Evolutionary conservation across 495 filamentous ascomycete species (phyloP).

Genomic region (Aspergillus asperescens): DNA sequence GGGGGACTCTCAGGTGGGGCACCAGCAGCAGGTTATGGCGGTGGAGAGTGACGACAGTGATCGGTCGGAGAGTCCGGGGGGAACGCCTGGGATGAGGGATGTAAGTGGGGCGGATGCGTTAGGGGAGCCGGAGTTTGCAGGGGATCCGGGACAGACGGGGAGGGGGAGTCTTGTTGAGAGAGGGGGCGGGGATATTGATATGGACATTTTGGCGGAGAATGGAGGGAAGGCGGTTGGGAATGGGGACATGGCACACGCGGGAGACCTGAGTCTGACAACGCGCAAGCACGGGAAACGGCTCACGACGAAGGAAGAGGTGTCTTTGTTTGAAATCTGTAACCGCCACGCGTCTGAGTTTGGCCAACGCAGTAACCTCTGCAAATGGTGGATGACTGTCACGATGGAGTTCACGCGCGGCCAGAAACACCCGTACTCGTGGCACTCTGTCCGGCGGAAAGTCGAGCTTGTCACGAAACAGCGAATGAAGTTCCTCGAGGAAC

Average conservation of each 20-base stretch:
- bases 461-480: constrained; percentile 43
- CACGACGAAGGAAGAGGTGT: constrained; percentile 42
- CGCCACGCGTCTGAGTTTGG: constrained; percentile 36
- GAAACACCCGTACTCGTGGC: constrained; percentile 43
- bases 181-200: constrained; percentile 3
- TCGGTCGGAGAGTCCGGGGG: constrained; percentile 16
- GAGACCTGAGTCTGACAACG: not conserved
- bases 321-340: constrained; percentile 43
- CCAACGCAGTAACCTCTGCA: constrained; percentile 43
- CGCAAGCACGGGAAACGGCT: constrained; percentile 41
- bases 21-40: not conserved
- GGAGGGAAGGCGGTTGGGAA: not conserved
- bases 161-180: not conserved
- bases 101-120: constrained; percentile 12
- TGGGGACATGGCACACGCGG: not conserved
- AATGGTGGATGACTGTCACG: constrained; percentile 44
- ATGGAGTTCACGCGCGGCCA: constrained; percentile 36
- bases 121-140: constrained; percentile 15
- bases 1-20: not conserved
- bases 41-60: constrained; percentile 22
- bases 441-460: constrained; percentile 44
- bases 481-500: constrained; percentile 39
- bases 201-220: not conserved
- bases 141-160: not conserved
- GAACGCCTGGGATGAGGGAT: constrained; percentile 15